Percentiles rank a stretch among this genome's conserved stretches.
Evolutionary conservation across 2,329 filamentous ascomycete species (phyloP).

Genomic region (Paecilomyces niveus): DNA sequence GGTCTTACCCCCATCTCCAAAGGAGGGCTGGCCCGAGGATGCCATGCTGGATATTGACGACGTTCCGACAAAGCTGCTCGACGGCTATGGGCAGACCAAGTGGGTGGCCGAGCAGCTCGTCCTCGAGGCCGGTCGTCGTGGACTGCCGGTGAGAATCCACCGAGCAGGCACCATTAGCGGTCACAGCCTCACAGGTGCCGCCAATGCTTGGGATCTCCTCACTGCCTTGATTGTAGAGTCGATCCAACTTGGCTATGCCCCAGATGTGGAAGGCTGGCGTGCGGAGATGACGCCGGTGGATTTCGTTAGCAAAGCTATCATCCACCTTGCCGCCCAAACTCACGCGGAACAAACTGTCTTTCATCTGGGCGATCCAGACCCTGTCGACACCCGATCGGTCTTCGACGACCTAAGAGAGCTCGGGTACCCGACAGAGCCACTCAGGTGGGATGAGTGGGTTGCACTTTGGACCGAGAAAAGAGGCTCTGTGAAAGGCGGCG

Average conservation of each 20-base stretch:
- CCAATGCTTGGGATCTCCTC: slow-evolving; percentile 71
- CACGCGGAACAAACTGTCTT: slow-evolving; percentile 59
- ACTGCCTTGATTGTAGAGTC: slow-evolving; percentile 73
- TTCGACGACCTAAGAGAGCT: slow-evolving; percentile 60
- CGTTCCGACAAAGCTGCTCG: slow-evolving; percentile 60
- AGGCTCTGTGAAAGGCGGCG: slow-evolving; percentile 56
- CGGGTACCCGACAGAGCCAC: slow-evolving; percentile 61
- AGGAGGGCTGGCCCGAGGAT: slow-evolving; percentile 64
- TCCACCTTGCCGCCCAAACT: slow-evolving; percentile 60
- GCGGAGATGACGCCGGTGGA: slow-evolving; percentile 81
- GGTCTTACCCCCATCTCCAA: slow-evolving; percentile 60
- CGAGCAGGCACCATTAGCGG: slow-evolving; percentile 72
- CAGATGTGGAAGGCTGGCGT: slow-evolving; percentile 66
- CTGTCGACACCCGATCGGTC: slow-evolving; percentile 58
- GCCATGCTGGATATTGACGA: slow-evolving; percentile 59
- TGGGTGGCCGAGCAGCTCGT: slow-evolving; percentile 75
- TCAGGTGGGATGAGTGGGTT: slow-evolving; percentile 69
- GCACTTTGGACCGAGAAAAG: slow-evolving; percentile 65
- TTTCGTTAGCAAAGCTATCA: slow-evolving; percentile 68
- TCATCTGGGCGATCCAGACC: slow-evolving; percentile 67
- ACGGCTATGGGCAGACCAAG: slow-evolving; percentile 74
- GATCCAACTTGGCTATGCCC: slow-evolving; percentile 62
- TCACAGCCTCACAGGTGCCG: slow-evolving; percentile 65
- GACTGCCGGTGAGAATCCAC: slow-evolving; percentile 63
- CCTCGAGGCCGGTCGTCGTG: slow-evolving; percentile 59